Percentiles rank a stretch among this genome's conserved stretches.
phyloP scores from a whole-genome alignment of 78 protist genomes.

The Chrysochromulina parva region DNA sequence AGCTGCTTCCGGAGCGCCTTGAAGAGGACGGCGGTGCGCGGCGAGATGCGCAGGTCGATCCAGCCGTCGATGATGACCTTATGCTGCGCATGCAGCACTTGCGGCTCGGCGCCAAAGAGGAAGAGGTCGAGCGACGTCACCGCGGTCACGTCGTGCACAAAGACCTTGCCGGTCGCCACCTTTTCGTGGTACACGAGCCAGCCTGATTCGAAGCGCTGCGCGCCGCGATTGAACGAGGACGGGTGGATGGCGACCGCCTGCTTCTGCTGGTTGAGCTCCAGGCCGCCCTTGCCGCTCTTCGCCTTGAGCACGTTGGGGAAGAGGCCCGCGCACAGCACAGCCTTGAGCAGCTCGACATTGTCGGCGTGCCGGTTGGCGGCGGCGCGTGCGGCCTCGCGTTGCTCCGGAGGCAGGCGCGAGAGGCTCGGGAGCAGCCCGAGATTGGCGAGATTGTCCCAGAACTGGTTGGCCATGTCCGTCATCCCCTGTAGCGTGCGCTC shows the following conservation, averaged over 20 bases:
- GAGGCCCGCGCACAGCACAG: constrained; percentile 72
- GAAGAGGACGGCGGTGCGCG: constrained; percentile 37
- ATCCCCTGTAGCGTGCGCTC: not conserved
- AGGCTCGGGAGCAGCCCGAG: not conserved
- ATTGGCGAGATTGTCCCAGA: not conserved
- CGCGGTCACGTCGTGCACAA: constrained; percentile 51
- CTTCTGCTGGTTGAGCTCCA: constrained; percentile 61
- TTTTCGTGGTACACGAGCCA: constrained; percentile 61
- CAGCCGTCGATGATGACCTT: constrained; percentile 33
- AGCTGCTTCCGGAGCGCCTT: not conserved
- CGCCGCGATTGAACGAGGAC: not conserved
- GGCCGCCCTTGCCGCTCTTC: not conserved
- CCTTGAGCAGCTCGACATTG: not conserved
- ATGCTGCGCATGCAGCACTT: constrained; percentile 28
- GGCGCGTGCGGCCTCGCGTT: not conserved
- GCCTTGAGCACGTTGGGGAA: constrained; percentile 60
- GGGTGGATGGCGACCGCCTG: not conserved
- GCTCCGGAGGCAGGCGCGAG: not conserved
- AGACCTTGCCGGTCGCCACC: constrained; percentile 15
- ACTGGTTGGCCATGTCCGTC: not conserved
- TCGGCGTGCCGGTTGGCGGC: not conserved
- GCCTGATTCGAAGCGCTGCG: not conserved
- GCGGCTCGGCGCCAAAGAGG: constrained; percentile 69
- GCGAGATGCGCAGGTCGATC: not conserved
- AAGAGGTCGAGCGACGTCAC: constrained; percentile 61